Conservation (phyloP, 306 rosid genomes). For the Sophora flavescens region DNA sequence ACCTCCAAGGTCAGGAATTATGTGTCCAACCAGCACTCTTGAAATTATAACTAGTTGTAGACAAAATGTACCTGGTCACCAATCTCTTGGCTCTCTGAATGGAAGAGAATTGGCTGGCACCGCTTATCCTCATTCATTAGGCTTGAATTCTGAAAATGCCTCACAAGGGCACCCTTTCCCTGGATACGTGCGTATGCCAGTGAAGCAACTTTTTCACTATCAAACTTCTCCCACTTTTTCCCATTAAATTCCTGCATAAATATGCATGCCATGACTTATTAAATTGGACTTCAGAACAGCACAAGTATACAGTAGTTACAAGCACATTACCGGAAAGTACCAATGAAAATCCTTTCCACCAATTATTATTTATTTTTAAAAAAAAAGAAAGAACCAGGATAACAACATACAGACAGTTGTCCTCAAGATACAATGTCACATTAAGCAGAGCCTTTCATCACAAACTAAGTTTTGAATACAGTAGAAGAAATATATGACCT, state of each 20-base stretch:
- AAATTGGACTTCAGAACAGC: background rate
- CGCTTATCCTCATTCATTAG: slow-evolving; percentile 95
- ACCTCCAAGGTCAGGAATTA: slow-evolving; percentile 9
- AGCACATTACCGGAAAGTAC: slow-evolving; percentile 27
- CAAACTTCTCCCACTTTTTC: slow-evolving; percentile 94
- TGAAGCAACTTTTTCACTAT: slow-evolving; percentile 93
- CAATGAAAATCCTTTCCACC: slow-evolving; percentile 5
- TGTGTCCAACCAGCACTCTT: background rate
- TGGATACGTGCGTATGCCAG: slow-evolving; percentile 94
- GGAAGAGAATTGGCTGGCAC: slow-evolving; percentile 92
- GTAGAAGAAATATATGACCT: slow-evolving; percentile 6
- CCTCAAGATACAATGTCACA: slow-evolving; percentile 2
- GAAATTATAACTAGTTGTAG: slow-evolving; percentile 18
- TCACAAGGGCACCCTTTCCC: slow-evolving; percentile 92
- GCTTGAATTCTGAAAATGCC: slow-evolving; percentile 94
- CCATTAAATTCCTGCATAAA: slow-evolving; percentile 84
- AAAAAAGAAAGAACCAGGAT: slow-evolving; percentile 3
- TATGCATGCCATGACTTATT: slow-evolving; percentile 22
- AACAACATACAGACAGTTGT: background rate
- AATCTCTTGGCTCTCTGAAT: slow-evolving; percentile 85
- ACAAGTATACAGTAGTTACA: slow-evolving; percentile 26
- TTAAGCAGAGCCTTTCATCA: slow-evolving; percentile 21
- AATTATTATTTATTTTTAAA: background rate
- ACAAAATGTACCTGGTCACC: slow-evolving; percentile 67
- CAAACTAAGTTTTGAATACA: background rate